phyloP scores from a whole-genome alignment of 371 early-diverging fungal genomes.

The Dichotomocladium elegans region DNA sequence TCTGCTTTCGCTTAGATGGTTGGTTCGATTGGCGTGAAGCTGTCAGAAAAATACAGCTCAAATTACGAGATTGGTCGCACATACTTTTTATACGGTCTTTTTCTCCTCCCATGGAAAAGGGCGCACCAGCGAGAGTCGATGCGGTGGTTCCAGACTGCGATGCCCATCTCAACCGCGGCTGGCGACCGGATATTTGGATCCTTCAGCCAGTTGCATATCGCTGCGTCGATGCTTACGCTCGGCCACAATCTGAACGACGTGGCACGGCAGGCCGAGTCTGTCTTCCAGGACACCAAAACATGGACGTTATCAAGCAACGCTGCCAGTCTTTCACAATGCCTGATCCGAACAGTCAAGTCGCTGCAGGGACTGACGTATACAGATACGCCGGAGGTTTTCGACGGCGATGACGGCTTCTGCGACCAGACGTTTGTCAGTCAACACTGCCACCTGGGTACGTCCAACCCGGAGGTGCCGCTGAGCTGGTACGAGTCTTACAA shows the following conservation, averaged over 20 bases:
- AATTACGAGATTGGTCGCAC: constrained; percentile 34
- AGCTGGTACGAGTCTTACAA: constrained; percentile 39
- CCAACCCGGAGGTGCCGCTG: constrained; percentile 22
- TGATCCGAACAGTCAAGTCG: constrained; percentile 37
- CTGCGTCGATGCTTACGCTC: constrained; percentile 9
- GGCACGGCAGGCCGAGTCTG: constrained; percentile 20
- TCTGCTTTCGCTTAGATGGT: constrained; percentile 11
- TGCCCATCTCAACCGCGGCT: constrained; percentile 14
- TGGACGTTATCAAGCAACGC: constrained; percentile 31
- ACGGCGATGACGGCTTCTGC: constrained; percentile 42
- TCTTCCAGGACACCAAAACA: constrained; percentile 31
- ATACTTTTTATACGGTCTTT: constrained; percentile 20
- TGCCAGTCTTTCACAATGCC: constrained; percentile 27
- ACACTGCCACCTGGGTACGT: constrained; percentile 20
- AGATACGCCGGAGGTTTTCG: constrained; percentile 22
- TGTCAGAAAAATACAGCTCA: constrained; percentile 23
- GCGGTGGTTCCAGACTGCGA: constrained; percentile 4
- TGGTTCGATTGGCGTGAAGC: constrained; percentile 24
- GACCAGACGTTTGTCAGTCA: constrained; percentile 35
- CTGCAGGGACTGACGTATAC: constrained; percentile 36
- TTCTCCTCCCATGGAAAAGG: constrained; percentile 33
- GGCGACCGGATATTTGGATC: constrained; percentile 43
- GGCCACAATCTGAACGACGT: constrained; percentile 20
- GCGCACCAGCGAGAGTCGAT: constrained; percentile 19
- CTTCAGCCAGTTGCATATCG: constrained; percentile 26